A percentile compares a stretch with the other conserved stretches of the same genome.
These are phyloP conservation scores for Pythium aristosporum DNA, from an alignment of 352 stramenopile species.

Conservation along the genomic window DNA sequence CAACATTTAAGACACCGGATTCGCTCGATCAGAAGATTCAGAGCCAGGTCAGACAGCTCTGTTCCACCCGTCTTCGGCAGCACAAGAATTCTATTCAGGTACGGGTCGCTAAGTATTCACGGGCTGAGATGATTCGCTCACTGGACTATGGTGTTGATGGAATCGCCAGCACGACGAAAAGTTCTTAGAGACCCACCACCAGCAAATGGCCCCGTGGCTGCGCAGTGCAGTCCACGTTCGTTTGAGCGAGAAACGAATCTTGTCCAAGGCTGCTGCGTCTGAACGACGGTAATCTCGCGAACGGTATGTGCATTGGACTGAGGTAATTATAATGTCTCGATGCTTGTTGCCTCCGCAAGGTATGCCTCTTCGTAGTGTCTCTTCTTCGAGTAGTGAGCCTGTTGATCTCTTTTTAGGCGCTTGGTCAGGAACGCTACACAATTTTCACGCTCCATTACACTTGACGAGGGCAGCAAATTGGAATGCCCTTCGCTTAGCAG, in stretches of 20 bases:
- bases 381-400: too few relatives aligned
- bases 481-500: too few relatives aligned
- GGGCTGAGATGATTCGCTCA: background rate
- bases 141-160: background rate
- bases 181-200: constrained; percentile 44
- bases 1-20: constrained; percentile 28
- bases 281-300: background rate
- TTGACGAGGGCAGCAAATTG: too few relatives aligned
- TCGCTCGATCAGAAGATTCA: constrained; percentile 29
- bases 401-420: too few relatives aligned
- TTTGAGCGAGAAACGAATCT: constrained; percentile 59
- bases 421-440: too few relatives aligned
- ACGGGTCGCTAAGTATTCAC: background rate
- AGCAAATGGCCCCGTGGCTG: constrained; percentile 62
- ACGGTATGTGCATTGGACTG: background rate
- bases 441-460: too few relatives aligned
- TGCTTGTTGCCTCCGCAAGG: too few relatives aligned
- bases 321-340: too few relatives aligned
- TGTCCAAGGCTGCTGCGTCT: constrained; percentile 24
- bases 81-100: constrained; percentile 33
- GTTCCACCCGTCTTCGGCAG: constrained; percentile 11
- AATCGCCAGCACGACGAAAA: constrained; percentile 42
- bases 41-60: constrained; percentile 10
- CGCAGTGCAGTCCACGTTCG: constrained; percentile 64
- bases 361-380: too few relatives aligned